Conservation (phyloP, 176 grass and related monocot species). For the Triticum timopheevii region DNA sequence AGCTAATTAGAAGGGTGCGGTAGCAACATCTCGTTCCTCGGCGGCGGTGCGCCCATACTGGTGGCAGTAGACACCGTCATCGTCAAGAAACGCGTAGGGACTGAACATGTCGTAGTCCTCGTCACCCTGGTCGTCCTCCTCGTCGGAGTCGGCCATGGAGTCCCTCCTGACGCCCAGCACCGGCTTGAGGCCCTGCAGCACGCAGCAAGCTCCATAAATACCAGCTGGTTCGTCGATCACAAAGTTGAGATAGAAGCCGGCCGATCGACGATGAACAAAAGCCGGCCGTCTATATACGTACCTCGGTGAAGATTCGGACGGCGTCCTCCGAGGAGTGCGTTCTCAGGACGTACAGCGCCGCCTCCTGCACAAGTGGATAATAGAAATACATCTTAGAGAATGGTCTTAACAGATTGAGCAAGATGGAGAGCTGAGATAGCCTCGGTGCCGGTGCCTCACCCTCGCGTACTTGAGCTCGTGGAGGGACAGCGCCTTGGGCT, state of each 20-base stretch:
- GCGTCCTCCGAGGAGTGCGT: neutral
- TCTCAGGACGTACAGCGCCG: neutral
- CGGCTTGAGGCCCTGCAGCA: constrained; percentile 6
- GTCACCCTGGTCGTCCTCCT: neutral
- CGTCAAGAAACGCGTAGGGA: neutral
- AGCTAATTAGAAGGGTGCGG: neutral
- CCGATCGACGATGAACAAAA: neutral
- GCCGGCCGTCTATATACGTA: neutral
- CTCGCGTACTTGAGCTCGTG: constrained; percentile 61
- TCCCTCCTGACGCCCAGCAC: constrained; percentile 11
- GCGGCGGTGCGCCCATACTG: neutral
- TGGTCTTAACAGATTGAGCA: neutral
- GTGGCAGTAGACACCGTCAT: neutral
- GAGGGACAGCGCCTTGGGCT: constrained; percentile 65
- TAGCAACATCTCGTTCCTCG: neutral
- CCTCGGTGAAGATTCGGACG: constrained; percentile 13
- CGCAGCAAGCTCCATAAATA: neutral
- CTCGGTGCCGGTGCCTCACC: neutral
- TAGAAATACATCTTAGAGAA: neutral
- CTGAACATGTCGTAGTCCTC: neutral
- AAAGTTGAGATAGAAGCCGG: neutral
- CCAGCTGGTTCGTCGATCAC: neutral
- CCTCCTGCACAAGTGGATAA: neutral
- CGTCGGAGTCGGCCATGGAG: neutral
- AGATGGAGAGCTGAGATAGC: neutral